Percentiles rank a stretch among this genome's conserved stretches.
Conservation (phyloP, 1,284 basidiomycete genomes). For the Pyrrhoderma lamaoense region DNA sequence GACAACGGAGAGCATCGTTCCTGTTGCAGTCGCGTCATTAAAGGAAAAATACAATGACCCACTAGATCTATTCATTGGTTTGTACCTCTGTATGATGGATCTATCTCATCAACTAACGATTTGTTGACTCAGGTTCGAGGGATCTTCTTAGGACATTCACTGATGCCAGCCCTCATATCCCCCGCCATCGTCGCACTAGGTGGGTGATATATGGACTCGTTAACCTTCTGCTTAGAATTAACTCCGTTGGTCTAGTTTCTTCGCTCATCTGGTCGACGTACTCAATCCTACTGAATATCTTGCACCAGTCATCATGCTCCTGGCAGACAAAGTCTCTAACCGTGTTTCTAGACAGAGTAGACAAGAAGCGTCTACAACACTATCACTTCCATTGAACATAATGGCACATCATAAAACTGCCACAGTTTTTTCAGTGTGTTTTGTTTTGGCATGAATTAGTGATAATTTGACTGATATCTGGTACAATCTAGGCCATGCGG, state of each 20-base stretch:
- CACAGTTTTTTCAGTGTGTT: constrained; percentile 51
- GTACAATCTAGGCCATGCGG: constrained; percentile 44
- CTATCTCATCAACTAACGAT: constrained; percentile 9
- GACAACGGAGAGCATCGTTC: constrained; percentile 91
- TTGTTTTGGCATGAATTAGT: constrained; percentile 15
- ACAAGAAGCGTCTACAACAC: constrained; percentile 51
- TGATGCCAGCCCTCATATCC: constrained; percentile 82
- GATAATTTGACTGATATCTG: constrained; percentile 21
- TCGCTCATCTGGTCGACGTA: constrained; percentile 83
- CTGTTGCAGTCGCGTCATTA: constrained; percentile 81
- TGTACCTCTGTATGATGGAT: constrained; percentile 19
- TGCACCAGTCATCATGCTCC: constrained; percentile 77
- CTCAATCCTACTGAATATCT: constrained; percentile 81
- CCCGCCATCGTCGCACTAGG: constrained; percentile 80
- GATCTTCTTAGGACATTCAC: constrained; percentile 85
- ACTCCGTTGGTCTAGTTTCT: constrained; percentile 54
- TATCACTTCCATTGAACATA: constrained; percentile 61
- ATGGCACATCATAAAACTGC: constrained; percentile 50
- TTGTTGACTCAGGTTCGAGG: constrained; percentile 32
- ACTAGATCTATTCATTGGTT: constrained; percentile 54
- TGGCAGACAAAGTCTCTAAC: constrained; percentile 74
- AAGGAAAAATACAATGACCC: constrained; percentile 45
- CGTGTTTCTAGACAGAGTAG: constrained; percentile 61
- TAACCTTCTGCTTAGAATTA: constrained; percentile 16
- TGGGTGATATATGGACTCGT: constrained; percentile 32